Evolutionary conservation across 1,139 yeast species (phyloP).

Genomic region (Suhomyces guaymorum): DNA sequence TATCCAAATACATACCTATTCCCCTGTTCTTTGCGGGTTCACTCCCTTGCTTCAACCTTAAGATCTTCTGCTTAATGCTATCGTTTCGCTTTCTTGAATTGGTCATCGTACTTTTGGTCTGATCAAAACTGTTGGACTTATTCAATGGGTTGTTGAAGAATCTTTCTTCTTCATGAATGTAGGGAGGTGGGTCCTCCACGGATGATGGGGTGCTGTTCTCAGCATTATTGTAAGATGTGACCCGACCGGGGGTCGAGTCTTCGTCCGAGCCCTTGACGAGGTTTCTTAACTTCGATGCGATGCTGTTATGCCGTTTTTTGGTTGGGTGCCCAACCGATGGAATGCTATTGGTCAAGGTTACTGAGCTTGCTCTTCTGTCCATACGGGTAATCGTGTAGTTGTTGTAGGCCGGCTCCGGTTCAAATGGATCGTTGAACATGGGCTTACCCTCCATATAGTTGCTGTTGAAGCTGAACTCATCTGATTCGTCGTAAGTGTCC

Average conservation of each 20-base stretch:
- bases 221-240: constrained; percentile 2
- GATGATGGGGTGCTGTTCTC: constrained; percentile 8
- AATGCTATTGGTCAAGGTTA: constrained; percentile 3
- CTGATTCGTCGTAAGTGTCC: neutral
- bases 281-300: constrained; percentile 12
- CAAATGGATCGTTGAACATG: constrained; percentile 1
- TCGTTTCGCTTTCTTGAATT: constrained; percentile 15
- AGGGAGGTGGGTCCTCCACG: constrained; percentile 3
- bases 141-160: constrained; percentile 15
- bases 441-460: constrained; percentile 2
- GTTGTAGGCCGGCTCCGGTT: constrained; percentile 1
- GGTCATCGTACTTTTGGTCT: constrained; percentile 41
- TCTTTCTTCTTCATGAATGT: neutral
- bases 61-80: constrained; percentile 22
- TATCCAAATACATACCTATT: constrained; percentile 40
- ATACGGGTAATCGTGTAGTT: constrained; percentile 3
- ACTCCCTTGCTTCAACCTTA: constrained; percentile 15
- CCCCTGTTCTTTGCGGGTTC: constrained; percentile 4
- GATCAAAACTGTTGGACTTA: constrained; percentile 35
- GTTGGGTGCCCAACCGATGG: neutral
- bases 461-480: constrained; percentile 2
- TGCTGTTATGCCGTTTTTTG: constrained; percentile 8
- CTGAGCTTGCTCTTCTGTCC: constrained; percentile 7
- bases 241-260: constrained; percentile 6
- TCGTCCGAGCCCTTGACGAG: constrained; percentile 16